These are phyloP conservation scores for Amphirosellinia nigrospora DNA, from an alignment of 495 filamentous ascomycete species.

Conservation along the genomic window DNA sequence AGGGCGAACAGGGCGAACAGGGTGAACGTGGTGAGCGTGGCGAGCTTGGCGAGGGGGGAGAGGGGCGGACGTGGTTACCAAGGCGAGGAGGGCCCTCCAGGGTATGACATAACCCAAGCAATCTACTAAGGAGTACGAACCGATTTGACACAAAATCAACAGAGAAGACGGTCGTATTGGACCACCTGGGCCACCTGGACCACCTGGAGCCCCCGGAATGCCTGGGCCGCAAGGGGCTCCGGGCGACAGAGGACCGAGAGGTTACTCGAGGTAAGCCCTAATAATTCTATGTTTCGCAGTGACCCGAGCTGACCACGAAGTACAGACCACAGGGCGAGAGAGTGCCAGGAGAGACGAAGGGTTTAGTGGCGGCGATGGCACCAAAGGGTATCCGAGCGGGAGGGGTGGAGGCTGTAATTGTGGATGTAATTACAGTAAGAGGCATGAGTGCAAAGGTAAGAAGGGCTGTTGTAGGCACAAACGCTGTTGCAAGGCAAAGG, in stretches of 20 bases:
- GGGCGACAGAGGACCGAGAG: slow-evolving; percentile 14
- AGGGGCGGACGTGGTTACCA: not conserved
- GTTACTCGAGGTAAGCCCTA: not conserved
- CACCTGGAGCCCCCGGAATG: slow-evolving; percentile 4
- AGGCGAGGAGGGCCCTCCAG: slow-evolving; percentile 13
- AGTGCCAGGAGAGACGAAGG: not conserved
- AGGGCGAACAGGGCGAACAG: not conserved
- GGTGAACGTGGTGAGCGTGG: not conserved
- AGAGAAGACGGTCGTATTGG: slow-evolving; percentile 9
- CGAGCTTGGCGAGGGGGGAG: too few relatives aligned
- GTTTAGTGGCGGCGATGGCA: not conserved
- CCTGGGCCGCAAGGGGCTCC: slow-evolving; percentile 11
- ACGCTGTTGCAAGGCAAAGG: not conserved
- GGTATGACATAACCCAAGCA: slow-evolving; percentile 1
- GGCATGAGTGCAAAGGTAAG: not conserved
- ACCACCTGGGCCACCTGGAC: slow-evolving; percentile 17
- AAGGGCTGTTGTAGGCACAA: not conserved
- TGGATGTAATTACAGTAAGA: slow-evolving; percentile 8
- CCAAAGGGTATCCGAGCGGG: not conserved
- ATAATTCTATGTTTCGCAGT: not conserved
- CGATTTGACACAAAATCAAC: not conserved
- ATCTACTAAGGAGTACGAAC: not conserved
- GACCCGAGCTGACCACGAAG: not conserved
- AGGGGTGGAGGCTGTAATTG: not conserved
- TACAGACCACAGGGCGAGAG: slow-evolving; percentile 9